Conservation (phyloP, 2,329 filamentous ascomycete genomes). For the Shiraia sp. region DNA sequence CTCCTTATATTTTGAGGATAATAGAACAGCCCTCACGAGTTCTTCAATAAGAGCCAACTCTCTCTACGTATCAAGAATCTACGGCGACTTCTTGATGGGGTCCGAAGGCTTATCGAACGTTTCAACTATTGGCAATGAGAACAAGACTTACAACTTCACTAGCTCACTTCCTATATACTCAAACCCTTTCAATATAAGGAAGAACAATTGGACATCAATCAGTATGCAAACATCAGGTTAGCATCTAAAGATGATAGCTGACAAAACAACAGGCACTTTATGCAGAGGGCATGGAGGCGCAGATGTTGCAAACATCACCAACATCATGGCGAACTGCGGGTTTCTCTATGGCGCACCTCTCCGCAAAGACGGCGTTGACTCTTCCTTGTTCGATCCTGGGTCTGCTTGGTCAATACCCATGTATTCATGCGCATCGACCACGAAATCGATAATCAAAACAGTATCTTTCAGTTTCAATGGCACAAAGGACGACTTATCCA, state of each 20-base stretch:
- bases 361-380: conserved; percentile 37
- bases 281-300: conserved; percentile 37
- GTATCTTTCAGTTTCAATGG: conserved; percentile 49
- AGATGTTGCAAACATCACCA: conserved; percentile 49
- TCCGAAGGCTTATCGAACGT: conserved; percentile 5
- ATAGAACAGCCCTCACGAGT: not conserved
- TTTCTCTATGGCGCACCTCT: conserved; percentile 47
- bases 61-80: not conserved
- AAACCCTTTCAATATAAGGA: conserved; percentile 7
- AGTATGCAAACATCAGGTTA: not conserved
- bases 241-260: not conserved
- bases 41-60: not conserved
- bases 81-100: not conserved
- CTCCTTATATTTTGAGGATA: conserved; percentile 18
- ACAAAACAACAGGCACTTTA: conserved; percentile 3
- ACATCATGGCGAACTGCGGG: conserved; percentile 47
- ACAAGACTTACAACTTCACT: conserved; percentile 1
- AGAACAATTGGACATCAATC: conserved; percentile 1
- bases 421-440: conserved; percentile 49
- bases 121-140: conserved; percentile 4
- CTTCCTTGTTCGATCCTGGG: conserved; percentile 44
- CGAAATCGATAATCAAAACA: conserved; percentile 51
- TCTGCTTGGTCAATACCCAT: conserved; percentile 49
- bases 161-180: conserved; percentile 3
- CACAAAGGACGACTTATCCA: conserved; percentile 37